Evolutionary conservation across 2,329 filamentous ascomycete genomes (phyloP).

Genomic region (Aspergillus quadricinctus): DNA sequence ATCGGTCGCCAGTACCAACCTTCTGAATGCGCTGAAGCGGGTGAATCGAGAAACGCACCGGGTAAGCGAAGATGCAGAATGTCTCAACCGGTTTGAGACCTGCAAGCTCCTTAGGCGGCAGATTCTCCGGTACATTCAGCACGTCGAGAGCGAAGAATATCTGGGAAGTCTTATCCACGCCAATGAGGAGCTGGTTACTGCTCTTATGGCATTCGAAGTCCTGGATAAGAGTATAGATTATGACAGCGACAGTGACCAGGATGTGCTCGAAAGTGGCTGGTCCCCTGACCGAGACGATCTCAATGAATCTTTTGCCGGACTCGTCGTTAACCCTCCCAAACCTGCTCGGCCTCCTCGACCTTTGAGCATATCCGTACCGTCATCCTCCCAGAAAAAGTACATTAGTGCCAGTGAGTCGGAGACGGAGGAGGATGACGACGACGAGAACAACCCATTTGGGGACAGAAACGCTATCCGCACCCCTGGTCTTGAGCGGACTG

Average conservation of each 20-base stretch:
- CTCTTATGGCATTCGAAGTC: conserved; percentile 91
- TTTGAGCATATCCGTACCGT: conserved; percentile 46
- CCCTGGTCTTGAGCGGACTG: conserved; percentile 26
- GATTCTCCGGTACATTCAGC: conserved; percentile 86
- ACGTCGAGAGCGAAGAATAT: conserved; percentile 86
- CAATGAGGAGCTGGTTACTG: conserved; percentile 92
- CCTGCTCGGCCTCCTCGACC: conserved; percentile 55
- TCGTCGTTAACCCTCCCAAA: conserved; percentile 33
- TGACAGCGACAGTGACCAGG: conserved; percentile 62
- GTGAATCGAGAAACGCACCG: conserved; percentile 87
- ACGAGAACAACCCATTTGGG: conserved; percentile 83
- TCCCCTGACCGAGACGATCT: conserved; percentile 25
- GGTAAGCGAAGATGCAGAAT: conserved; percentile 77
- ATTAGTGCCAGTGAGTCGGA: conserved; percentile 55
- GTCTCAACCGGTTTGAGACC: conserved; percentile 71
- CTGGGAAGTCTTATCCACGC: conserved; percentile 86
- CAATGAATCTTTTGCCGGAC: conserved; percentile 29
- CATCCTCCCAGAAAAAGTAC: conserved; percentile 24
- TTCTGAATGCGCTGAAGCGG: conserved; percentile 79
- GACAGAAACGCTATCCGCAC: conserved; percentile 64
- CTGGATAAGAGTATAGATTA: conserved; percentile 64
- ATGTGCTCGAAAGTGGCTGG: conserved; percentile 36
- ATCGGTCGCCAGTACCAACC: conserved; percentile 84
- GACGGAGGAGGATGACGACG: conserved; percentile 59
- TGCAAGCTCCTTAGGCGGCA: conserved; percentile 83